Percentiles rank a stretch among this genome's conserved stretches.
Conservation (phyloP, 345 rosid species). For the Lepidium sativum region DNA sequence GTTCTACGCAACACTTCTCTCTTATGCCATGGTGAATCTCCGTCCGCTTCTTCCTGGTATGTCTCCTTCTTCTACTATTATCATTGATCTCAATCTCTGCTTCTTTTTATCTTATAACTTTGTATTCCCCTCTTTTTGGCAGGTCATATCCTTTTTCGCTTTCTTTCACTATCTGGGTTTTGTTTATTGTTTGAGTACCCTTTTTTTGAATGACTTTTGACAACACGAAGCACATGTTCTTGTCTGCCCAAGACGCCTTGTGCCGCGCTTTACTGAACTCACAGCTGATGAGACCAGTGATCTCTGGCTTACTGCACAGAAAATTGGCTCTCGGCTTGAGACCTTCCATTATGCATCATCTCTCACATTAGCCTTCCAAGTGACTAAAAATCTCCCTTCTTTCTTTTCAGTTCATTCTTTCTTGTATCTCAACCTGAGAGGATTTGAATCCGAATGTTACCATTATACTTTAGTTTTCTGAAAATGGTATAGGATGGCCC, state of each 20-base stretch:
- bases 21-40: slow-evolving; percentile 84
- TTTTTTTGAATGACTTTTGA: slow-evolving; percentile 41
- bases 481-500: slow-evolving; percentile 64
- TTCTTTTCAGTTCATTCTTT: neutral
- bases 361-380: slow-evolving; percentile 71
- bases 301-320: slow-evolving; percentile 76
- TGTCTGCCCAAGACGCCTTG: slow-evolving; percentile 79
- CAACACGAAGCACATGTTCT: slow-evolving; percentile 65
- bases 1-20: slow-evolving; percentile 57
- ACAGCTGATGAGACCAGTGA: slow-evolving; percentile 73
- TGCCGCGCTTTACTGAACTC: slow-evolving; percentile 77
- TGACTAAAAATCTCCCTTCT: slow-evolving; percentile 16
- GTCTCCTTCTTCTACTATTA: neutral
- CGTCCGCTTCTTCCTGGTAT: slow-evolving; percentile 85
- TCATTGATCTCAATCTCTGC: neutral
- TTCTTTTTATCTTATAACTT: neutral
- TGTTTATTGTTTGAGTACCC: neutral
- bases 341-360: slow-evolving; percentile 68
- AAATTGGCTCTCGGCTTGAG: slow-evolving; percentile 66
- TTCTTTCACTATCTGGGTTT: neutral
- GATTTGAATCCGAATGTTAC: neutral
- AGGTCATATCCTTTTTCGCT: slow-evolving; percentile 82
- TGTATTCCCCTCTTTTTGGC: slow-evolving; percentile 15
- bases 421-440: neutral
- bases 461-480: neutral